Evolutionary conservation across 2,329 filamentous ascomycete genomes (phyloP).

Genomic region (Colletotrichum sansevieriae): DNA sequence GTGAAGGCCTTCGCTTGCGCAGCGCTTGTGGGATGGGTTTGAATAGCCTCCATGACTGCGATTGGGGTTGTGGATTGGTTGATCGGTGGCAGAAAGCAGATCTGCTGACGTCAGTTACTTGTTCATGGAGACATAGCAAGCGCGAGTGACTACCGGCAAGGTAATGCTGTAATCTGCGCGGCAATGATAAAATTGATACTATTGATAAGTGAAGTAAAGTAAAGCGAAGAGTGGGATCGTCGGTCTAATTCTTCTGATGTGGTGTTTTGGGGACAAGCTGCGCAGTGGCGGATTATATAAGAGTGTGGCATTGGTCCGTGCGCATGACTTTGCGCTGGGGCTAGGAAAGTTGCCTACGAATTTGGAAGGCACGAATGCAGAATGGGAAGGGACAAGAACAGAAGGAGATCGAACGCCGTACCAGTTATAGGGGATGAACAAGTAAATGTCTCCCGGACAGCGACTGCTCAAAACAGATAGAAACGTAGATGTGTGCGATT

Average conservation of each 20-base stretch:
- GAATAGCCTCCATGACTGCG: slow-evolving; percentile 85
- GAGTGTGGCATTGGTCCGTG: background rate
- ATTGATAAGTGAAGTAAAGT: background rate
- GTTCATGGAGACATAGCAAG: slow-evolving; percentile 46
- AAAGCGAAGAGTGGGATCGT: background rate
- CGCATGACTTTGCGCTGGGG: background rate
- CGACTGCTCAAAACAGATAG: slow-evolving; percentile 49
- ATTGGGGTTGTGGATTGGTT: slow-evolving; percentile 4
- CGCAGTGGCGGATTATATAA: background rate
- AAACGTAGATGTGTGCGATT: slow-evolving; percentile 11
- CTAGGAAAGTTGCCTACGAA: background rate
- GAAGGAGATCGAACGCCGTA: slow-evolving; percentile 55
- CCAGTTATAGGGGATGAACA: slow-evolving; percentile 92
- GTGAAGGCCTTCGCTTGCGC: slow-evolving; percentile 97
- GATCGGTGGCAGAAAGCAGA: slow-evolving; percentile 44
- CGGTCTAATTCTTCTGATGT: background rate
- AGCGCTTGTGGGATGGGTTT: slow-evolving; percentile 91
- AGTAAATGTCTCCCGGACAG: slow-evolving; percentile 94
- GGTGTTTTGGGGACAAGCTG: background rate
- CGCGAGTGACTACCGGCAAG: slow-evolving; percentile 15
- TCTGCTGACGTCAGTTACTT: slow-evolving; percentile 41
- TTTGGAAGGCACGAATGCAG: background rate
- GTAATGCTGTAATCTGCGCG: background rate
- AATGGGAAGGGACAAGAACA: slow-evolving; percentile 33
- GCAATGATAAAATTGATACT: background rate